phyloP scores from a whole-genome alignment of 352 stramenopile species.

The Pythium aquatile region DNA sequence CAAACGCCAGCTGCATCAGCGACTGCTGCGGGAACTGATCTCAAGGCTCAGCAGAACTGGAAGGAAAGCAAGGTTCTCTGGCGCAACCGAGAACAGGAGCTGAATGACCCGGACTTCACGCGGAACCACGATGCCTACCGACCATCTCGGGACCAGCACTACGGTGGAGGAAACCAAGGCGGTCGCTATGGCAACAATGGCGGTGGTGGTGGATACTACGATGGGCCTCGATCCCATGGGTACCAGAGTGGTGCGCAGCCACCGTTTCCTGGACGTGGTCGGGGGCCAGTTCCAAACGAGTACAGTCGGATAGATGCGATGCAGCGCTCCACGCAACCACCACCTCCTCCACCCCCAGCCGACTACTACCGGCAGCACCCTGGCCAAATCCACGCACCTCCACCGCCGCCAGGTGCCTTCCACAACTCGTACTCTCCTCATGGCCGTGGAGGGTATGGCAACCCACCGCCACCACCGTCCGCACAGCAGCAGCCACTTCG shows the following conservation, averaged over 20 bases:
- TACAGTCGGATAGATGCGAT: conserved; percentile 27
- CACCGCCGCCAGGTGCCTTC: conserved; percentile 13
- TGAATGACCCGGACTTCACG: conserved; percentile 92
- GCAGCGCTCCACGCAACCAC: conserved; percentile 6
- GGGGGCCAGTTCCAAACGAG: conserved; percentile 10
- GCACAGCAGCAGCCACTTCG: conserved; percentile 25
- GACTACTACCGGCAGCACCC: conserved; percentile 21
- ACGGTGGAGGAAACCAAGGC: conserved; percentile 3
- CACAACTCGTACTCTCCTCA: conserved; percentile 22
- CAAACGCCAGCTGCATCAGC: not conserved
- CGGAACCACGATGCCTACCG: conserved; percentile 74
- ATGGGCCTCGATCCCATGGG: conserved; percentile 16
- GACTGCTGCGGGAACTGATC: conserved; percentile 4
- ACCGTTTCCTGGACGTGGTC: conserved; percentile 17
- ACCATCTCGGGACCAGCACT: conserved; percentile 28
- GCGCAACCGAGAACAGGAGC: conserved; percentile 92
- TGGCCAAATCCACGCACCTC: conserved; percentile 5
- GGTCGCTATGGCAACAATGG: conserved; percentile 10
- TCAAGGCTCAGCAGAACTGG: conserved; percentile 54
- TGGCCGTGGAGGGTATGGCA: conserved; percentile 21
- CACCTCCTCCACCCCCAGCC: conserved; percentile 16
- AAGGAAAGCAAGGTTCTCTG: conserved; percentile 92
- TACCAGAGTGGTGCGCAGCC: conserved; percentile 15
- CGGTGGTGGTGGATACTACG: conserved; percentile 11
- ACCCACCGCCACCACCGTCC: conserved; percentile 18